Base-by-base conservation (phyloP, 257 asterid species). In the Solanum chilense region DNA sequence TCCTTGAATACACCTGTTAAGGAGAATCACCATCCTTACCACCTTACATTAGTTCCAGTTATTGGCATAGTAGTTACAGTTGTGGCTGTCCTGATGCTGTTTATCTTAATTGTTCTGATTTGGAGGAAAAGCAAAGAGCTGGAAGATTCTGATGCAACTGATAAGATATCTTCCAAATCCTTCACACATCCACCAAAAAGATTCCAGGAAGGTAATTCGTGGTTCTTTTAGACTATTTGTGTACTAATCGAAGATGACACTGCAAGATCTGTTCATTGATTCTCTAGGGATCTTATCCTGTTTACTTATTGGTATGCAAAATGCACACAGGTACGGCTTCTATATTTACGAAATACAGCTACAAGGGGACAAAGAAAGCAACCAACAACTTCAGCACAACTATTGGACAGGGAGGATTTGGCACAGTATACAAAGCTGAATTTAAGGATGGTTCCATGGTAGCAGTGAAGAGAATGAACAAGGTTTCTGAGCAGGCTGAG, bases 351-450 rank as follows among this genome's bases (percentile, higher is more conserved):
- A 96, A 96, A 89, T 96, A 95, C 93, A 93, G 97, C 92, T 97
- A 93, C 90, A 96, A 91, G 76, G 99, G 95, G 91, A 94, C 91
- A 9, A 96, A 94, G 92, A 97, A 94, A 88, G 99, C 99, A 44
- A 97, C 99, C 70, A 87, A 95, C 68, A 89, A 93, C 89, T 97
- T 97, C 88, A 90, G 92, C 91, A 93, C 94, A 42, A 85, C 92
- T 47, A 94, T 94, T 76, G 99, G 99, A 62, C 96, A 96, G 90
- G 99, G 99, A 77, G 99, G 99, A 75, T 97, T 97, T 70, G 98
- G 99, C 80, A 89, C 93, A 25, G 98, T 97, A 74, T 97, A 94
- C 89, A 97, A 95, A 88, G 98, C 93, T 31, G 96, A 93, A 91
- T 96, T 96, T 90, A 91, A 56, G 76, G 98, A 93, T 89, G 95